A percentile compares a stretch with the other conserved stretches of the same genome.
phyloP scores from a whole-genome alignment of 768 basidiomycete species.

The Kwoniella europaea region DNA sequence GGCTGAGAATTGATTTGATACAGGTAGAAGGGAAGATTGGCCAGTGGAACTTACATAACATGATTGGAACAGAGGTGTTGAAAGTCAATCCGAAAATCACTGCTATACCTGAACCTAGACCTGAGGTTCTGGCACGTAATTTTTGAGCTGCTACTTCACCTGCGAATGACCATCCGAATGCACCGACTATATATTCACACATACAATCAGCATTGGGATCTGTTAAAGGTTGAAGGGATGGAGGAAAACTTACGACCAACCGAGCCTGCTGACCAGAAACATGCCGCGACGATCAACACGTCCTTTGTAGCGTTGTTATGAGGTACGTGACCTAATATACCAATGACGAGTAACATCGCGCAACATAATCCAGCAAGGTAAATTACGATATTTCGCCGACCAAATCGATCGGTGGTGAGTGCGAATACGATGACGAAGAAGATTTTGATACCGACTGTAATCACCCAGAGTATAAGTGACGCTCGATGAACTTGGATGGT shows the following conservation, averaged over 20 bases:
- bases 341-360: conserved; percentile 30
- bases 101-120: conserved; percentile 31
- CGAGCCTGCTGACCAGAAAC: conserved; percentile 27
- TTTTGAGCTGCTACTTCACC: conserved; percentile 29
- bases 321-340: conserved; percentile 27
- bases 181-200: conserved; percentile 12
- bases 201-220: background rate
- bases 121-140: conserved; percentile 31
- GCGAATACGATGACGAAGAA: conserved; percentile 24
- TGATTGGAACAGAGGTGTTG: conserved; percentile 32
- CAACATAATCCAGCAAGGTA: conserved; percentile 12
- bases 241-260: conserved; percentile 20
- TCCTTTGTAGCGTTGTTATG: conserved; percentile 17
- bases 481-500: no score
- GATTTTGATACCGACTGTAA: conserved; percentile 27
- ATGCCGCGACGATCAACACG: conserved; percentile 18
- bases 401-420: conserved; percentile 28
- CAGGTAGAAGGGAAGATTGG: background rate
- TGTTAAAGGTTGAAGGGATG: no score
- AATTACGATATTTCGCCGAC: conserved; percentile 30
- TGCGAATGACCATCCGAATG: conserved; percentile 28
- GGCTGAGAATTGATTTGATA: no score
- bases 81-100: conserved; percentile 32
- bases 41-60: conserved; percentile 22
- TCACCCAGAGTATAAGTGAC: no score